Conservation (phyloP, 495 filamentous ascomycete species). For the Penicillium longicatenatum region DNA sequence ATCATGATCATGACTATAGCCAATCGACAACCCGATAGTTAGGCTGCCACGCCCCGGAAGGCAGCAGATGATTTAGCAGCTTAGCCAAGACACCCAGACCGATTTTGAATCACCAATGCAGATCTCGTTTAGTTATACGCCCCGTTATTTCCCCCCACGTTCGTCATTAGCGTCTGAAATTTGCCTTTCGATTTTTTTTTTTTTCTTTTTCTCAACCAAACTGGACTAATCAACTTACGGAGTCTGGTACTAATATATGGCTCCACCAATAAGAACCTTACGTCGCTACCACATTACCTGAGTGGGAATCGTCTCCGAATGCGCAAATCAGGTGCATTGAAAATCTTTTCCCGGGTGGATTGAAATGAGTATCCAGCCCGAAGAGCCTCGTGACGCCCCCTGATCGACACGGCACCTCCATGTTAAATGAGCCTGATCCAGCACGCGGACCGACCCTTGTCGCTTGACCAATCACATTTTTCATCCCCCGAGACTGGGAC, state of each 20-base stretch:
- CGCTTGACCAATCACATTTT: not conserved
- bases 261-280: not conserved
- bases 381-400: conserved; percentile 12
- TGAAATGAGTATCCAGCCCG: not conserved
- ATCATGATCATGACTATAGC: too few relatives aligned
- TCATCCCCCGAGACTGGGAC: not conserved
- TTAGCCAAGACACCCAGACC: not conserved
- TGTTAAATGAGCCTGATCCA: conserved; percentile 8
- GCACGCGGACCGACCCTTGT: not conserved
- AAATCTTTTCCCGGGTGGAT: not conserved
- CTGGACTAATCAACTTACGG: too few relatives aligned
- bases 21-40: too few relatives aligned
- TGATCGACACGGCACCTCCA: conserved; percentile 9
- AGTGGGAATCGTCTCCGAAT: not conserved
- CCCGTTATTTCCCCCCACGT: too few relatives aligned
- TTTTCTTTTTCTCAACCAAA: too few relatives aligned
- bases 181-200: too few relatives aligned
- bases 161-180: too few relatives aligned
- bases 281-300: not conserved
- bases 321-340: not conserved
- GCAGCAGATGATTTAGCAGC: not conserved
- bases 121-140: not conserved
- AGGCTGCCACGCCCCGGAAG: not conserved
- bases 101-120: not conserved
- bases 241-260: not conserved